phyloP scores from a whole-genome alignment of 2,329 filamentous ascomycete genomes.

The Diaporthe eres region DNA sequence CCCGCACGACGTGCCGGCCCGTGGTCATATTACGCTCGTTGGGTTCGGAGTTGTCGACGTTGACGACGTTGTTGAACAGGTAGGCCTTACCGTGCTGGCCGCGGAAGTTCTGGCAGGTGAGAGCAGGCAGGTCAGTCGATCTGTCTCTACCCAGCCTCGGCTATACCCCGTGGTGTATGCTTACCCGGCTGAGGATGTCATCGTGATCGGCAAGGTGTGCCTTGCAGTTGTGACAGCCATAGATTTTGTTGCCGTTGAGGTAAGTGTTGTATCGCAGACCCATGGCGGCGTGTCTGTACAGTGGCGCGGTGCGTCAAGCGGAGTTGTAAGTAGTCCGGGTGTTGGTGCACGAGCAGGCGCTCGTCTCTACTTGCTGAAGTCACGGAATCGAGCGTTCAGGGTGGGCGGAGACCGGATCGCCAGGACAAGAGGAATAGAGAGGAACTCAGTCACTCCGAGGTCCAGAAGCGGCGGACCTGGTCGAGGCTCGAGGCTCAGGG shows the following conservation, averaged over 20 bases:
- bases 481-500: background rate
- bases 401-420: background rate
- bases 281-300: conserved; percentile 65
- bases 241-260: conserved; percentile 87
- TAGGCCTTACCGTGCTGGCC: conserved; percentile 98
- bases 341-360: conserved; percentile 2
- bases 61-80: conserved; percentile 95
- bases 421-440: conserved; percentile 2
- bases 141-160: background rate
- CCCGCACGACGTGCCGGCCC: conserved; percentile 91
- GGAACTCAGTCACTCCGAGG: background rate
- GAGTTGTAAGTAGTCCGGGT: background rate
- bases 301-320: conserved; percentile 12
- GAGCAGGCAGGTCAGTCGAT: background rate
- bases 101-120: conserved; percentile 84
- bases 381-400: conserved; percentile 4
- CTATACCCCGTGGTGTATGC: conserved; percentile 49
- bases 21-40: conserved; percentile 98
- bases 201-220: conserved; percentile 95
- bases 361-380: conserved; percentile 12
- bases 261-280: conserved; percentile 94
- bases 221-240: conserved; percentile 95
- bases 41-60: conserved; percentile 86
- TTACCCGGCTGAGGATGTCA: conserved; percentile 93
- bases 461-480: background rate